Conservation (phyloP, 2,329 filamentous ascomycete genomes). For the Fusarium buxicola region DNA sequence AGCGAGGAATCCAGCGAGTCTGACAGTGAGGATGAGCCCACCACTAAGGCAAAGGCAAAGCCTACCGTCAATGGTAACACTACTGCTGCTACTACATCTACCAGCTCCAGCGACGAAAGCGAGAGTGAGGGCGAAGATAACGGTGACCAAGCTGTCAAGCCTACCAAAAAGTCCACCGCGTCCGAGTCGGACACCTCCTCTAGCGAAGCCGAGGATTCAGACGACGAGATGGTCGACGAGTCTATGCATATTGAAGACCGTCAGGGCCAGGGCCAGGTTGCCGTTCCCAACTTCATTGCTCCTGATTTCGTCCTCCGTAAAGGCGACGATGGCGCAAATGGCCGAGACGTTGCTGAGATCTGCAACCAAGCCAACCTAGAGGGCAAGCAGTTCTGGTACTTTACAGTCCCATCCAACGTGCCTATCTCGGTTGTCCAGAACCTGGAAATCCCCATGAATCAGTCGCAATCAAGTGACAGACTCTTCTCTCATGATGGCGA, state of each 20-base stretch:
- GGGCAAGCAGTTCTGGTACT: constrained; percentile 84
- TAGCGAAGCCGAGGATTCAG: constrained; percentile 45
- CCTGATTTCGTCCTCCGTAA: constrained; percentile 67
- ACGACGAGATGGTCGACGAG: constrained; percentile 52
- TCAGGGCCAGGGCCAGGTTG: constrained; percentile 48
- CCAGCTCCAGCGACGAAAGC: constrained; percentile 42
- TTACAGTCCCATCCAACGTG: constrained; percentile 76
- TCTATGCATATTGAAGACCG: constrained; percentile 55
- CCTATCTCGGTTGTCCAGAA: constrained; percentile 75
- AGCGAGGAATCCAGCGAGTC: constrained; percentile 45
- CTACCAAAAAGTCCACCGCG: constrained; percentile 29
- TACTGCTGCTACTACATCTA: constrained; percentile 23
- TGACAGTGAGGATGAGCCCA: constrained; percentile 45
- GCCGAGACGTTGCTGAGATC: constrained; percentile 63
- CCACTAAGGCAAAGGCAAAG: constrained; percentile 35
- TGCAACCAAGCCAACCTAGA: constrained; percentile 69
- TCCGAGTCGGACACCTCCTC: constrained; percentile 35
- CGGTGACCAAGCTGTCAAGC: constrained; percentile 25
- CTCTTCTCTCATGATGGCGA: constrained; percentile 73
- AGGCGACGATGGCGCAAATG: constrained; percentile 52
- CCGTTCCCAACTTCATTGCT: constrained; percentile 59
- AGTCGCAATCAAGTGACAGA: constrained; percentile 62
- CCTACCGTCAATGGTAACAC: constrained; percentile 29
- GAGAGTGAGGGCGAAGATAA: constrained; percentile 44
- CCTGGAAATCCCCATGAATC: constrained; percentile 69